Base-by-base conservation (phyloP, 1,284 basidiomycete genomes). In the Mrakiaceae sp. region DNA sequence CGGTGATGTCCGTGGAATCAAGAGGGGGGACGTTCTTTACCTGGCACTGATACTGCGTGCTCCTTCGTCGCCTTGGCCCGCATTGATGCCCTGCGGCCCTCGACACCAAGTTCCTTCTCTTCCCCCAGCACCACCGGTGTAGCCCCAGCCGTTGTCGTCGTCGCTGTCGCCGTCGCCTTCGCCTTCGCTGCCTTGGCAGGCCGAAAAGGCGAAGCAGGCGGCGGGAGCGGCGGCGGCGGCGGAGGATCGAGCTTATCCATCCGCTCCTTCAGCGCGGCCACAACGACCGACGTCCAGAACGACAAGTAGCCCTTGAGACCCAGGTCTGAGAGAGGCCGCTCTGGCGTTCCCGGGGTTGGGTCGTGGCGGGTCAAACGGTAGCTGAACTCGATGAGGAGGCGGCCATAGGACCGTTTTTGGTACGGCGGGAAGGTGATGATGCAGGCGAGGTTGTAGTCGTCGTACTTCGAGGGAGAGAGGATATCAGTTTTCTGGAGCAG, bases 311-410 rank as follows among this genome's bases (percentile, higher is more conserved):
- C 90, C 66, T 88, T 84, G 12, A 94, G 79, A 3, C 96, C 95
- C 10, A 98, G 83, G 69, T 94, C 92, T 0, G 93, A 97, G 0
- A 98, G 79, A 0, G 95, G 95, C 5, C 95, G 84, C 78, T 98
- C 95, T 0, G 96, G 95, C 3, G 93, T 95, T 6, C 95, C 95
- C 2, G 89, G 79, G 69, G 85, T 86, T 1, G 84, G 83, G n/a
- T 81, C 80, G 55, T 83, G 82, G 56, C 86, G 82, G 4, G 91
- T 96, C 5, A 98, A 79, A 72, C 94, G 90, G 74, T 98, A 98
- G 74, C 94, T 97, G 79, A 98, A 97, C 78, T 99, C 95, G 72
- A 98, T 98, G 81, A 98, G 83, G 50, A 98, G 83, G 79, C 91
- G 94, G 3, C 94, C 95, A 72, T 88, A 98, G 6, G 92, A 88